A percentile compares a stretch with the other conserved stretches of the same genome.
Conservation (phyloP, 2,329 filamentous ascomycete genomes). For the Fusarium mundagurra region DNA sequence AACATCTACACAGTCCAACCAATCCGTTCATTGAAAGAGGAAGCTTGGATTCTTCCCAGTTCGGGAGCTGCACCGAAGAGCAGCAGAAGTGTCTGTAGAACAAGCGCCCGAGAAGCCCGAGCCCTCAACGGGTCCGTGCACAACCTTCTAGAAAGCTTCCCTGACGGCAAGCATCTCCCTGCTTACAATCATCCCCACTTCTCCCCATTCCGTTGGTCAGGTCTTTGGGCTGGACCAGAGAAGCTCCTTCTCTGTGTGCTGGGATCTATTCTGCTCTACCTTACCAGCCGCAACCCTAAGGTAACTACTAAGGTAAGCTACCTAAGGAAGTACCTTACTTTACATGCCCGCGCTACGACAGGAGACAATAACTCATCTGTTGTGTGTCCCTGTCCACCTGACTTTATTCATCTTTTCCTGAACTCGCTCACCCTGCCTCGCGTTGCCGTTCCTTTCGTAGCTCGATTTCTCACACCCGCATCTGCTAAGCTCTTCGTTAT, state of each 20-base stretch:
- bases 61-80: slow-evolving; percentile 44
- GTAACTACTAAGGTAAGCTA: neutral
- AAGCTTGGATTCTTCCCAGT: slow-evolving; percentile 27
- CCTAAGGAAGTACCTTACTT: neutral
- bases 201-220: slow-evolving; percentile 35
- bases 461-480: slow-evolving; percentile 1
- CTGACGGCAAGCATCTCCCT: slow-evolving; percentile 36
- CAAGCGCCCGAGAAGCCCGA: slow-evolving; percentile 33
- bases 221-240: slow-evolving; percentile 6
- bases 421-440: slow-evolving; percentile 1
- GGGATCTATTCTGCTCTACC: slow-evolving; percentile 9
- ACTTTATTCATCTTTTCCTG: neutral
- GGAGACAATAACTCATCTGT: slow-evolving; percentile 9
- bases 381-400: slow-evolving; percentile 9
- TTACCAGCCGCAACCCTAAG: neutral
- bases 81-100: slow-evolving; percentile 41
- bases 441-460: neutral
- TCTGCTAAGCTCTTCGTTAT: neutral
- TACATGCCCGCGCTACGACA: neutral
- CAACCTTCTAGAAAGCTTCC: slow-evolving; percentile 46
- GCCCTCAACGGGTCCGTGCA: slow-evolving; percentile 33
- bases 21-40: neutral
- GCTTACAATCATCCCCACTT: slow-evolving; percentile 31
- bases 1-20: slow-evolving; percentile 4
- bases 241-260: slow-evolving; percentile 20